Percentiles rank a stretch among this genome's conserved stretches.
Conservation (phyloP, 306 rosid species). For the Glycyrrhiza uralensis region DNA sequence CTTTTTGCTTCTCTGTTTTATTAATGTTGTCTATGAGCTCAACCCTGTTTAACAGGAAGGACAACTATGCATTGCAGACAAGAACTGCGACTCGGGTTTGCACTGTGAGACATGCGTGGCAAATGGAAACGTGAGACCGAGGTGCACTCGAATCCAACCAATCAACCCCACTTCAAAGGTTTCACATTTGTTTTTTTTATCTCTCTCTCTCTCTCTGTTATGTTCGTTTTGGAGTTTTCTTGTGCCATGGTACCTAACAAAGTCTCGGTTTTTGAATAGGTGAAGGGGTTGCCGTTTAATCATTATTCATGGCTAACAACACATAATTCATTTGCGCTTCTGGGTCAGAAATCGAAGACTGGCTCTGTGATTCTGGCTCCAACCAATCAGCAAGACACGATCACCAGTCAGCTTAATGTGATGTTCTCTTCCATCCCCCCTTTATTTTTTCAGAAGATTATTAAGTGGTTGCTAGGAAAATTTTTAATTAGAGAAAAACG, state of each 20-base stretch:
- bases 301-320: constrained; percentile 88
- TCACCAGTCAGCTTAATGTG: constrained; percentile 82
- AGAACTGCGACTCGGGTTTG: constrained; percentile 61
- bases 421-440: constrained; percentile 9
- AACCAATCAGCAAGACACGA: constrained; percentile 76
- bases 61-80: constrained; percentile 44
- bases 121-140: constrained; percentile 59
- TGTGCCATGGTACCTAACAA: not conserved
- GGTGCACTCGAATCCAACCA: constrained; percentile 82
- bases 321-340: constrained; percentile 71
- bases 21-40: not conserved
- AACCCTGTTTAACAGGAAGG: constrained; percentile 52
- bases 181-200: not conserved
- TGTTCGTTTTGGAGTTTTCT: not conserved
- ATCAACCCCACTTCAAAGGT: constrained; percentile 63
- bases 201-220: not conserved
- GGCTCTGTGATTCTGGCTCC: constrained; percentile 65
- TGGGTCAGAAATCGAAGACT: constrained; percentile 67
- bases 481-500: constrained; percentile 13
- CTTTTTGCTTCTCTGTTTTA: not conserved
- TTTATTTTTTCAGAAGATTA: not conserved
- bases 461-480: constrained; percentile 16
- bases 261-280: constrained; percentile 38
- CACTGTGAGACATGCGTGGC: constrained; percentile 90
- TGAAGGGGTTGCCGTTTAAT: constrained; percentile 72